phyloP scores from a whole-genome alignment of 352 stramenopile species.

The Thalassiosira hispida region DNA sequence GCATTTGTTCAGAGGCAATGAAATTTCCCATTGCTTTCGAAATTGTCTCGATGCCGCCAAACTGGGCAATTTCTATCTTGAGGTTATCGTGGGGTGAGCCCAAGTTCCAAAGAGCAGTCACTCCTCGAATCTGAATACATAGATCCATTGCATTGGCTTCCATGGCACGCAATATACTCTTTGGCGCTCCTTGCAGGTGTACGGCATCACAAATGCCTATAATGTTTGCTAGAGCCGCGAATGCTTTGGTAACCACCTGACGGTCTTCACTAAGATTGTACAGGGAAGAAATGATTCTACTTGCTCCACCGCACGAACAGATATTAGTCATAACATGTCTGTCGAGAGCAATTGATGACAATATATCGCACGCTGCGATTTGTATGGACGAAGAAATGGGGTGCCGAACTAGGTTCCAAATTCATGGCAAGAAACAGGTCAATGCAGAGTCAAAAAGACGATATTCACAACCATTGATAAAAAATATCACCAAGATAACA shows the following conservation, averaged over 20 bases:
- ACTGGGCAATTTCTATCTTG: constrained; percentile 10
- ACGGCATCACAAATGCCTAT: background rate
- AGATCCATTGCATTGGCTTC: constrained; percentile 5
- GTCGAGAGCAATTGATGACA: constrained; percentile 10
- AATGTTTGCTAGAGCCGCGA: background rate
- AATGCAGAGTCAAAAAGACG: too few species aligned
- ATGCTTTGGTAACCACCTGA: constrained; percentile 7
- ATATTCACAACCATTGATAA: too few species aligned
- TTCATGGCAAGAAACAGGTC: too few species aligned
- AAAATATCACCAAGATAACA: too few species aligned
- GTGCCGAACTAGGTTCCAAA: too few species aligned
- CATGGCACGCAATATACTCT: background rate
- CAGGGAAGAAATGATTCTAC: constrained; percentile 10
- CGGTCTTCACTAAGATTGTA: constrained; percentile 6
- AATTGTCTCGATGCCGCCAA: constrained; percentile 1
- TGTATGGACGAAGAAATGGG: constrained; percentile 5
- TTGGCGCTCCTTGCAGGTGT: background rate
- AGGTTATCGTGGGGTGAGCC: background rate
- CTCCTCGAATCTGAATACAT: constrained; percentile 11
- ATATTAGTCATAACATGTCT: background rate
- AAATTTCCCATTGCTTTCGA: constrained; percentile 5
- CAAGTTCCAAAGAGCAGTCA: background rate
- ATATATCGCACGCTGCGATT: background rate
- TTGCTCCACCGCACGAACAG: constrained; percentile 7
- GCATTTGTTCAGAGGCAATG: constrained; percentile 15